A percentile compares a stretch with the other conserved stretches of the same genome.
Conservation (phyloP, 768 basidiomycete species). For the Sistotremastrum niveocremeum region DNA sequence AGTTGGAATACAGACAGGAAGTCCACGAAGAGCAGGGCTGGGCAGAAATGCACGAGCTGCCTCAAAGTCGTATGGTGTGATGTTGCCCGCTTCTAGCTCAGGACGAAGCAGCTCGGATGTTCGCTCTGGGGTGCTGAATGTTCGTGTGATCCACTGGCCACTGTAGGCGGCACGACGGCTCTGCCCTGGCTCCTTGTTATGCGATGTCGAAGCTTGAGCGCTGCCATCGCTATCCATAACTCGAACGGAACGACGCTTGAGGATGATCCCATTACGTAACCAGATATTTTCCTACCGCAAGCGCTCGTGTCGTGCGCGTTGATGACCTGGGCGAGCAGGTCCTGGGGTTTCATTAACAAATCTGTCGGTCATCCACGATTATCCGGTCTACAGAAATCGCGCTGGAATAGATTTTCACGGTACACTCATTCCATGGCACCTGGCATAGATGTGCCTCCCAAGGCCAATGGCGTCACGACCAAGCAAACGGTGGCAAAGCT, state of each 20-base stretch:
- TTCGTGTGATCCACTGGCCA: constrained; percentile 25
- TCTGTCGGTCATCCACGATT: neutral
- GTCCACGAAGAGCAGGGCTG: constrained; percentile 27
- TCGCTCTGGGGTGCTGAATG: constrained; percentile 28
- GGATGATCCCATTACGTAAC: constrained; percentile 2
- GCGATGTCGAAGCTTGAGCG: too few relatives aligned
- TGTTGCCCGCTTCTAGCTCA: constrained; percentile 36
- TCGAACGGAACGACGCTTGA: neutral
- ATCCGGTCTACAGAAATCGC: neutral
- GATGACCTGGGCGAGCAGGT: constrained; percentile 18
- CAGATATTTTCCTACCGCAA: constrained; percentile 12
- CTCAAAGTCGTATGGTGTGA: constrained; percentile 43
- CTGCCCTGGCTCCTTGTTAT: too few relatives aligned
- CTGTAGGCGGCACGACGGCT: constrained; percentile 12
- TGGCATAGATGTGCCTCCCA: neutral
- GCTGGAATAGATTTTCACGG: neutral
- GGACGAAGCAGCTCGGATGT: constrained; percentile 38
- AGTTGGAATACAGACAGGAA: constrained; percentile 23
- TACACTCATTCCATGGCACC: neutral
- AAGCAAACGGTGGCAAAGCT: constrained; percentile 18
- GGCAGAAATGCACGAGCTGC: constrained; percentile 41
- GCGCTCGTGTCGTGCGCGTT: constrained; percentile 14
- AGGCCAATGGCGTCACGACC: neutral
- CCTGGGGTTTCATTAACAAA: constrained; percentile 17
- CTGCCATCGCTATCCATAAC: constrained; percentile 6